These are phyloP conservation scores for Thozetella sp. DNA, from an alignment of 495 filamentous ascomycete genomes.

Conservation along the genomic window DNA sequence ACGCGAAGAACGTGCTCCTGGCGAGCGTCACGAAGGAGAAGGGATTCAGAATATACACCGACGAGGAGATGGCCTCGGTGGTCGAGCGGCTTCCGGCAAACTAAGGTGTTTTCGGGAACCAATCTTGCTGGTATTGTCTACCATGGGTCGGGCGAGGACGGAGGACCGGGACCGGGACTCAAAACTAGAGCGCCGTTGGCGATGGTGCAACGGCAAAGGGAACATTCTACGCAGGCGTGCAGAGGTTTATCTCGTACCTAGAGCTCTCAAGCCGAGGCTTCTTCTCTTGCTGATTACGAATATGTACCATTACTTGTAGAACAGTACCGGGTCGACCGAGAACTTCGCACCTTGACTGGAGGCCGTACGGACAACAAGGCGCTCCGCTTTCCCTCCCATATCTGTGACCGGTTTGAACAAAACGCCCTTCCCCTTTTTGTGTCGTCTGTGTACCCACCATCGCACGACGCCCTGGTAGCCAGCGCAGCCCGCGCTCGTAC, in stretches of 20 bases:
- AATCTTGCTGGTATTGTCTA: neutral
- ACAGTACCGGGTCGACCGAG: neutral
- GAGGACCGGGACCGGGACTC: neutral
- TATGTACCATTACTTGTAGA: slow-evolving; percentile 2
- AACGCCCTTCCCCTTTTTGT: slow-evolving; percentile 2
- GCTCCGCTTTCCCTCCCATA: too few species aligned
- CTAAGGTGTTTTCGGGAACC: slow-evolving; percentile 20
- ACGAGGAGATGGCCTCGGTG: slow-evolving; percentile 92
- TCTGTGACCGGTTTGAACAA: slow-evolving; percentile 1
- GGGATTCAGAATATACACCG: slow-evolving; percentile 96
- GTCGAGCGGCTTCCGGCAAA: slow-evolving; percentile 72
- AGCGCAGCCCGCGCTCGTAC: too few species aligned
- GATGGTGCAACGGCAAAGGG: neutral
- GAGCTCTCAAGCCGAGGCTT: neutral
- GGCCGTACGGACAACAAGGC: too few species aligned
- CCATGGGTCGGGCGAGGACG: neutral
- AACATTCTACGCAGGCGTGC: neutral
- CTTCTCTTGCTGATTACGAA: neutral
- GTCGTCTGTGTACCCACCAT: too few species aligned
- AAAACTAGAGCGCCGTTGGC: too few species aligned
- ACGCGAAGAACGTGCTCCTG: slow-evolving; percentile 96
- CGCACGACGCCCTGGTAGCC: too few species aligned
- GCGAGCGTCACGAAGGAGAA: slow-evolving; percentile 97
- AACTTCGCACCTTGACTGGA: neutral
- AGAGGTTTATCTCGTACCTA: neutral